A percentile compares a stretch with the other conserved stretches of the same genome.
Conservation (phyloP, 257 asterid genomes). For the Craterostigma plantagineum region DNA sequence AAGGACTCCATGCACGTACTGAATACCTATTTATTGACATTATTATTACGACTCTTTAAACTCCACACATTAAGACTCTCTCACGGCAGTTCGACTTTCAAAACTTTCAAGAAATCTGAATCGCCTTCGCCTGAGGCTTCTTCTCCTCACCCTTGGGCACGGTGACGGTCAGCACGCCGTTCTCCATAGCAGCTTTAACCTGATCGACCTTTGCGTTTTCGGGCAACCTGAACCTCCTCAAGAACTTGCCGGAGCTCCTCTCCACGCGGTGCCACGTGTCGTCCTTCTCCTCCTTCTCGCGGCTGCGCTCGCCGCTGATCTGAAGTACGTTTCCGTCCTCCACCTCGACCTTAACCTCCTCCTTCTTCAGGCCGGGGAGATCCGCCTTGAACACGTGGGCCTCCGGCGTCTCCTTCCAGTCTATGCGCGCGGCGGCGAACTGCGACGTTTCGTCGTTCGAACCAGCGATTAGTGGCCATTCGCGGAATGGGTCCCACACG, state of each 20-base stretch:
- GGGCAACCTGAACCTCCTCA: slow-evolving; percentile 14
- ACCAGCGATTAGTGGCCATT: neutral
- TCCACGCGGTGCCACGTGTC: slow-evolving; percentile 27
- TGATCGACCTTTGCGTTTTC: slow-evolving; percentile 9
- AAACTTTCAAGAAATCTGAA: neutral
- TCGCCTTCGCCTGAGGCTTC: slow-evolving; percentile 2
- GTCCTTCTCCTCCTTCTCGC: slow-evolving; percentile 20
- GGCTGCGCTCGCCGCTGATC: slow-evolving; percentile 22
- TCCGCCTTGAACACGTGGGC: slow-evolving; percentile 19
- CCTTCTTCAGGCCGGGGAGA: slow-evolving; percentile 20
- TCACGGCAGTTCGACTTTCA: too few relatives aligned
- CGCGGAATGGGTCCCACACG: slow-evolving; percentile 5
- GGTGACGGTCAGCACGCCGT: slow-evolving; percentile 3
- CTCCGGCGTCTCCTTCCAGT: slow-evolving; percentile 20
- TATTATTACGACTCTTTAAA: too few relatives aligned
- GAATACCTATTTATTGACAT: too few relatives aligned
- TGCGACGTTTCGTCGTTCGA: slow-evolving; percentile 9
- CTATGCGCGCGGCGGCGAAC: slow-evolving; percentile 14
- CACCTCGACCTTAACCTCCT: slow-evolving; percentile 21
- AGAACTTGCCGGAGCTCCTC: slow-evolving; percentile 13
- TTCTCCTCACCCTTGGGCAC: slow-evolving; percentile 1
- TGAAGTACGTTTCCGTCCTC: slow-evolving; percentile 19
- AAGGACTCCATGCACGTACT: too few relatives aligned
- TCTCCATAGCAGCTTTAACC: slow-evolving; percentile 8
- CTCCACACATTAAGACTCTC: too few relatives aligned